Evolutionary conservation across 768 basidiomycete genomes (phyloP), one percentile per base, ranked within the genome.

Genomic region (Amanita thiersii): DNA sequence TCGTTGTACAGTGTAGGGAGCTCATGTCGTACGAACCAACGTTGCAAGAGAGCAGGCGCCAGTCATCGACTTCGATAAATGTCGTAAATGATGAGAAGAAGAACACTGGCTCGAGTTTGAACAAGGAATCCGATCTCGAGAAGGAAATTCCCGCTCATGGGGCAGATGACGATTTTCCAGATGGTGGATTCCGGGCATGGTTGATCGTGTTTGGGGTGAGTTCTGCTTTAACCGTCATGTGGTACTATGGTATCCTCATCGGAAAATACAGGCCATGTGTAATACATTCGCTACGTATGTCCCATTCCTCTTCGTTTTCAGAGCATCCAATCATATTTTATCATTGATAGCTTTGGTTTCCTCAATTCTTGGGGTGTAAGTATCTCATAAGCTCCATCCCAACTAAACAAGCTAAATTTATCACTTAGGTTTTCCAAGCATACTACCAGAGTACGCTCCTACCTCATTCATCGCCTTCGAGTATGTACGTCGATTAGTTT

Each of bases 281-380:
- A 69, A 63, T 42, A 62, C 68, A 4, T 70, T 69, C 45, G 57
- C 69, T 24, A 69, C 70, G 69, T 70, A 47, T 47, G 69, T 18
- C 9, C 24, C 18, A 5, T 12, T 31, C 14, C 25, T 39, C 23
- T 32, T 21, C 24, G 8, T 31, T 25, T 33, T 17, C 30, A 10
- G 5, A 18, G 1, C 26, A 15, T 40, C n/a, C 30, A 8, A 10
- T 23, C 8, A 3, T 28, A 10, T 19, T 23, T 28, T 31, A 12
- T 40, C 37, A 37, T 40, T 14, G 18, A 32, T 23, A 72, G 69
- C 25, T 79, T 84, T 56, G 85, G 85, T 18, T 78, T 77, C 46
- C 74, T 83, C 3, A 86, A 83, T 49, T 72, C 79, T 0, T 85
- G 81, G 81, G 83, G 85, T 37, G 84, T 81, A 51, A 59, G 75